Conservation (phyloP, 768 basidiomycete genomes). For the button mushroom (Agaricus bisporus) region DNA sequence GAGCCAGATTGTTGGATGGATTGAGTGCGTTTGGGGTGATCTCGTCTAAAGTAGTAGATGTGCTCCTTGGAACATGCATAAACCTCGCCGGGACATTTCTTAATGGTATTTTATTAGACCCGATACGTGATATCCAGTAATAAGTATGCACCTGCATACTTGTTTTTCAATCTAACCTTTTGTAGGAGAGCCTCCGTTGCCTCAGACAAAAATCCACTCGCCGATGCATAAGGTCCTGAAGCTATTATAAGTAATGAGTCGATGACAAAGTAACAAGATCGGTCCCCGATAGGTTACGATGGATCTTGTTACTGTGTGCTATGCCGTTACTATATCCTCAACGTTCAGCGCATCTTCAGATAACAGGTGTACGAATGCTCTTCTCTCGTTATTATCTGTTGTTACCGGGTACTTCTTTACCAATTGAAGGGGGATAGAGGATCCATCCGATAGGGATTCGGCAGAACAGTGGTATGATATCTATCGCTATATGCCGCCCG, state of each 20-base stretch:
- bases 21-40: slow-evolving; percentile 49
- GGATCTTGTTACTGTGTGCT: not conserved
- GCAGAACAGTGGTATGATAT: not conserved
- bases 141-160: no score
- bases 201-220: not conserved
- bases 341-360: no score
- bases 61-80: not conserved
- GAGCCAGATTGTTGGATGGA: slow-evolving; percentile 43
- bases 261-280: no score
- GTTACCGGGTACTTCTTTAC: no score
- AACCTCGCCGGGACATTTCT: not conserved
- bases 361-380: no score
- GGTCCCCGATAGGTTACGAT: not conserved
- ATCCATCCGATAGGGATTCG: not conserved
- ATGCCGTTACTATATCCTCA: not conserved
- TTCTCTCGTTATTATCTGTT: no score
- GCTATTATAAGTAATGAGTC: no score
- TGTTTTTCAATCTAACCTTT: no score
- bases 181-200: not conserved
- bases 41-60: slow-evolving; percentile 17
- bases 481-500: not conserved
- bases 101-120: not conserved
- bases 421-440: no score
- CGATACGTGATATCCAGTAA: not conserved
- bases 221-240: not conserved